Evolutionary conservation across 495 filamentous ascomycete species (phyloP).

Genomic region (Aspergillus saccharolyticus): DNA sequence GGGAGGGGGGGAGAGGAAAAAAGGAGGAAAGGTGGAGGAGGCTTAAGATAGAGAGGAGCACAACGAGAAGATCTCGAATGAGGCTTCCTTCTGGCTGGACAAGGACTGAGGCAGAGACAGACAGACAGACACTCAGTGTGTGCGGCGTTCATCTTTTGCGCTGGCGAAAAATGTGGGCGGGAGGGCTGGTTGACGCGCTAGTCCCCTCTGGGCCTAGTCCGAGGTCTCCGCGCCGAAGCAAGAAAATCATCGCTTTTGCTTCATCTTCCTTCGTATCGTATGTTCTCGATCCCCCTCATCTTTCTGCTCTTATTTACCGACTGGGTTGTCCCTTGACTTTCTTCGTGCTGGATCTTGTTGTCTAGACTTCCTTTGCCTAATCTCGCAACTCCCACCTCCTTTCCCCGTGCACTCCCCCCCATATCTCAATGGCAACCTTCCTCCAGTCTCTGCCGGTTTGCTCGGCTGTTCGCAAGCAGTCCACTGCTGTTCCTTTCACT

Average conservation of each 20-base stretch:
- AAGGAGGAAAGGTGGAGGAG: constrained; percentile 15
- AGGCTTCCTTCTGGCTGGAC: background rate
- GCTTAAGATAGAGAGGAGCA: constrained; percentile 6
- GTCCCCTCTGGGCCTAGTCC: constrained; percentile 23
- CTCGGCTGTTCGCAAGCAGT: constrained; percentile 36
- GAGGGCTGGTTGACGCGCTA: constrained; percentile 36
- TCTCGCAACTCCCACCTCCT: constrained; percentile 1
- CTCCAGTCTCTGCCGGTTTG: constrained; percentile 29
- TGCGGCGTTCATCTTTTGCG: constrained; percentile 28
- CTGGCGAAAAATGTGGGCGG: constrained; percentile 40
- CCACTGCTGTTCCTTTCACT: constrained; percentile 23
- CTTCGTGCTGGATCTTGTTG: background rate
- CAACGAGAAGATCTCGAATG: background rate
- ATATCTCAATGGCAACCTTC: constrained; percentile 31
- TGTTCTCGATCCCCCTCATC: constrained; percentile 11
- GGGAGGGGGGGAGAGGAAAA: constrained; percentile 12
- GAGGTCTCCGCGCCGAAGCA: constrained; percentile 24
- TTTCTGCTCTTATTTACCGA: background rate
- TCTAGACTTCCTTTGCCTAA: background rate
- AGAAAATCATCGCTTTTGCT: constrained; percentile 24
- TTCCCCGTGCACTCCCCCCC: constrained; percentile 3
- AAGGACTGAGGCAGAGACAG: background rate
- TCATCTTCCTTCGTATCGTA: constrained; percentile 13
- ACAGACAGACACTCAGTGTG: constrained; percentile 11
- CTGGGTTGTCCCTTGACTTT: constrained; percentile 1